A percentile compares a stretch with the other conserved stretches of the same genome.
These are phyloP conservation scores for Pestalotiopsis fici DNA, from an alignment of 2,329 filamentous ascomycete genomes.

Conservation along the genomic window DNA sequence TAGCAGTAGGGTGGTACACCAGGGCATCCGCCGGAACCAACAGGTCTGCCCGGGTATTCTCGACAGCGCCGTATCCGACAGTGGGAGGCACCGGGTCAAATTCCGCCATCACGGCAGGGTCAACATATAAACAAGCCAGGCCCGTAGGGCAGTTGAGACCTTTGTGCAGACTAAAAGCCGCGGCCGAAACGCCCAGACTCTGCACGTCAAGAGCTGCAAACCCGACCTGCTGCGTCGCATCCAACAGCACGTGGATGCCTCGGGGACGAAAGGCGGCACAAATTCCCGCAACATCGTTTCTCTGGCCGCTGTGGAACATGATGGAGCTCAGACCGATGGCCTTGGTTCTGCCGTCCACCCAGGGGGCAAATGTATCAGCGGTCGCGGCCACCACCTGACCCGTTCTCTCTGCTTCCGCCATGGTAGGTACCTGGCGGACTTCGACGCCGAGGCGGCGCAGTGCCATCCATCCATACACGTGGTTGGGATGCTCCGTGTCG, in stretches of 20 bases:
- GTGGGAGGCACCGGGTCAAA: constrained; percentile 26
- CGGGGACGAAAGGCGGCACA: constrained; percentile 22
- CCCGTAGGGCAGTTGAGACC: constrained; percentile 32
- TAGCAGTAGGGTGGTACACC: constrained; percentile 22
- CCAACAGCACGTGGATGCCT: constrained; percentile 31
- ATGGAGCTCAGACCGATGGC: constrained; percentile 32
- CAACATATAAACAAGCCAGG: constrained; percentile 29
- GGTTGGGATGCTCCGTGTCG: constrained; percentile 33
- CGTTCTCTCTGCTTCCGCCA: constrained; percentile 5
- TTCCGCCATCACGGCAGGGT: constrained; percentile 19
- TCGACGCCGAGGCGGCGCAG: constrained; percentile 27
- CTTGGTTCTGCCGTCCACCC: constrained; percentile 27
- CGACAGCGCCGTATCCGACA: constrained; percentile 24
- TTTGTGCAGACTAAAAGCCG: constrained; percentile 33
- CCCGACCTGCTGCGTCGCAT: constrained; percentile 33
- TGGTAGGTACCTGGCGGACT: constrained; percentile 25
- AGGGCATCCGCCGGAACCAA: constrained; percentile 18
- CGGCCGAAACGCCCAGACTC: constrained; percentile 26
- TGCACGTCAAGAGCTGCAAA: constrained; percentile 28
- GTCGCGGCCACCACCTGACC: constrained; percentile 13
- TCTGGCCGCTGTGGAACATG: constrained; percentile 33
- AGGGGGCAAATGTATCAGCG: constrained; percentile 27
- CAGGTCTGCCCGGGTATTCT: constrained; percentile 18
- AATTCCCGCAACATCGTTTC: constrained; percentile 29
- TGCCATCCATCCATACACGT: constrained; percentile 29